Conservation (phyloP, 225 moss, liverwort and hornwort species). For the Pleurozium schreberi region DNA sequence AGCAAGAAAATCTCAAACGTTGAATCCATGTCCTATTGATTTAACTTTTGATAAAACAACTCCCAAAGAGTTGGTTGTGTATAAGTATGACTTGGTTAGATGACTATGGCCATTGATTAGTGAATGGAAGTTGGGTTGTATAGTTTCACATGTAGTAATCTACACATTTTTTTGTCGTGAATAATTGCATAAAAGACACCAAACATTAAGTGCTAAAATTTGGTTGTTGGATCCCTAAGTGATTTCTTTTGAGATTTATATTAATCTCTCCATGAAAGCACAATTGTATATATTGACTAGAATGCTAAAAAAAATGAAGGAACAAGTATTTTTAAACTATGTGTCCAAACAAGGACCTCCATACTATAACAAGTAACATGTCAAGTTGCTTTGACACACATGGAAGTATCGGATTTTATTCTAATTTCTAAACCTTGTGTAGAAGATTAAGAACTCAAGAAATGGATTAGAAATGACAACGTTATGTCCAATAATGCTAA, state of each 20-base stretch:
- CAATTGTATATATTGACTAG: no score
- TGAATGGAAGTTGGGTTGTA: background rate
- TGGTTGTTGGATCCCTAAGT: no score
- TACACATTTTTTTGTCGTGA: background rate
- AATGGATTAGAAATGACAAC: no score
- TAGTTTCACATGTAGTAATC: background rate
- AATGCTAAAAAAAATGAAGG: background rate
- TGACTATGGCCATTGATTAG: fast-evolving
- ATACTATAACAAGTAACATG: background rate
- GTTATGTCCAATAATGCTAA: background rate
- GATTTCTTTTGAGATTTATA: no score
- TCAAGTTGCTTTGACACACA: background rate
- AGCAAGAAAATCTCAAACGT: fast-evolving
- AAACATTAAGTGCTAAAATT: background rate
- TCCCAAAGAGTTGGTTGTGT: background rate
- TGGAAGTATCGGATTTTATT: background rate
- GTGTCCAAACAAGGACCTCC: no score
- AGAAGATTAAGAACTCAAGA: background rate
- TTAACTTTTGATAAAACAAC: fast-evolving
- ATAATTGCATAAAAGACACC: background rate
- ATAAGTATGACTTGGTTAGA: background rate
- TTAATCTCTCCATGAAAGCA: background rate
- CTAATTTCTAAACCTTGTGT: background rate
- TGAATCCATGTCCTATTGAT: background rate
- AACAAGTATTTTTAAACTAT: background rate